These are phyloP conservation scores for Penicillium simplicissimum DNA, from an alignment of 495 filamentous ascomycete genomes.

Conservation along the genomic window DNA sequence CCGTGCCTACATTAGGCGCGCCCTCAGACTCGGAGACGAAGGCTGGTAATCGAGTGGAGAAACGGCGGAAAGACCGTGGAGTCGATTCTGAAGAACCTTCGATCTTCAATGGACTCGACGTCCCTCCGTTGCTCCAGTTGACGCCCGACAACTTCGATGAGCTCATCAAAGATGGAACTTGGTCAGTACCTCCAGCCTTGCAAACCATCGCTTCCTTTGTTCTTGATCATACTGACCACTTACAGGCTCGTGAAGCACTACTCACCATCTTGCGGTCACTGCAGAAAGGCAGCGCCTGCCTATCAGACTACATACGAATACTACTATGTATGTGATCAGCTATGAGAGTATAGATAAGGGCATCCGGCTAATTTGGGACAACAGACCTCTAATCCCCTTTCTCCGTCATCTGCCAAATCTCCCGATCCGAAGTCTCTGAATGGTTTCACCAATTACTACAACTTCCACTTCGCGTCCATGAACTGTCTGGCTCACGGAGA, in stretches of 20 bases:
- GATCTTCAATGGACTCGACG: constrained; percentile 76
- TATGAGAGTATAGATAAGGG: neutral
- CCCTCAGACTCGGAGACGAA: constrained; percentile 26
- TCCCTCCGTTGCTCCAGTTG: constrained; percentile 72
- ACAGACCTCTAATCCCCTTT: constrained; percentile 73
- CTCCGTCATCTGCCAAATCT: constrained; percentile 42
- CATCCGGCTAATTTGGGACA: constrained; percentile 21
- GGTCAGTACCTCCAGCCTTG: constrained; percentile 38
- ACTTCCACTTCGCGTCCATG: constrained; percentile 83
- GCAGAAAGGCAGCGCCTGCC: constrained; percentile 73
- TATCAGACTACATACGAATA: constrained; percentile 95
- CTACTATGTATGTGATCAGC: constrained; percentile 63
- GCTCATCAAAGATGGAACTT: constrained; percentile 63
- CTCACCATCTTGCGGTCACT: constrained; percentile 79
- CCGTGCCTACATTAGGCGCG: constrained; percentile 47
- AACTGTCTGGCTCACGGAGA: constrained; percentile 83
- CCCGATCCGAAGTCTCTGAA: constrained; percentile 55
- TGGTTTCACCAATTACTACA: constrained; percentile 72
- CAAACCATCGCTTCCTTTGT: neutral
- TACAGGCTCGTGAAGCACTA: constrained; percentile 73
- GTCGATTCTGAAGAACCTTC: constrained; percentile 43
- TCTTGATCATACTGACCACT: constrained; percentile 18
- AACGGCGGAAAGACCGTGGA: constrained; percentile 25
- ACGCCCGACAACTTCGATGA: constrained; percentile 56
- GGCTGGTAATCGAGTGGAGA: constrained; percentile 25